Base-by-base conservation (phyloP, 345 rosid species). In the Atalantia buxifolia region DNA sequence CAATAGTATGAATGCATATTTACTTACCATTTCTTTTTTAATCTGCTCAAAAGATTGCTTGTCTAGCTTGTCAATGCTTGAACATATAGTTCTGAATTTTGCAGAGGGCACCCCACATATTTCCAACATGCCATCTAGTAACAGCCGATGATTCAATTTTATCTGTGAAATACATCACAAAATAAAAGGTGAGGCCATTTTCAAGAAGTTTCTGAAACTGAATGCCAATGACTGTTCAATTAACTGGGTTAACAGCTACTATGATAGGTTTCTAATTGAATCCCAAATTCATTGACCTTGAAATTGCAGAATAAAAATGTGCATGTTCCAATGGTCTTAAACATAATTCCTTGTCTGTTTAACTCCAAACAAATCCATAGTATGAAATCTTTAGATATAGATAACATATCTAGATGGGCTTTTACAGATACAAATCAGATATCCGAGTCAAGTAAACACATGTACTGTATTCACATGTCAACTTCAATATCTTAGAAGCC, bases 41-140 rank as follows among this genome's bases (percentile, higher is more conserved):
- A 96, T 90, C 83, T 94, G 94, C 86, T 90, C 93, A 60, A 95
- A 91, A 19, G 98, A 76, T 81, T 88, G 97, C 81, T 95, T 93
- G 88, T 95, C 98, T 73, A 95, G 81, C 84, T 95, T 93, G 82
- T 95, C 99, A 9, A 93, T 91, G 77, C 99, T 96, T 35, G 98
- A 96, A 75, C 99, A 96, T 74, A 96, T 92, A 65, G 97, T 86
- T 81, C 97, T 86, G 86, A 94, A 94, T 79, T 96, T 96, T 87
- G 88, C 97, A 60, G 93, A 63, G 36, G 97, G 97, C 72, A 96
- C 99, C 56, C 97, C 97, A 83, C 99, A 94, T 81, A 94, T 96
- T 80, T 96, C 97, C 84, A 96, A 71, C 94, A 96, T 93, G 30
- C 99, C 98, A 82, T 96, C 98, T 65, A 96, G 87, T 81, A 96